Percentiles rank a stretch among this genome's conserved stretches.
These are phyloP conservation scores for Spathaspora sp. DNA, from an alignment of 1,139 yeast genomes.

Conservation along the genomic window DNA sequence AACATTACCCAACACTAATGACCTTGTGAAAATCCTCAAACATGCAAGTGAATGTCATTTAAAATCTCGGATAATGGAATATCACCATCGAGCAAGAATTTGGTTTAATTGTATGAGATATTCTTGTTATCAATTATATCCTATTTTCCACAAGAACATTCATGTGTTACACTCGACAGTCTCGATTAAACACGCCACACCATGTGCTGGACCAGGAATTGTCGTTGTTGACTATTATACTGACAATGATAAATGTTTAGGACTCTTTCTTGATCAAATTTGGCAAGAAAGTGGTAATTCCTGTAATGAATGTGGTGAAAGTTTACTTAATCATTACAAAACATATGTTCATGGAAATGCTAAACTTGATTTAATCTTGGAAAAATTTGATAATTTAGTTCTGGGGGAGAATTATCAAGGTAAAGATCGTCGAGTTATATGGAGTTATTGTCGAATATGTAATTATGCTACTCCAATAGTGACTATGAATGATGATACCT, in stretches of 20 bases:
- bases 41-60: slow-evolving; percentile 33
- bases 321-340: slow-evolving; percentile 72
- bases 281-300: slow-evolving; percentile 64
- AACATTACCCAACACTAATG: slow-evolving; percentile 35
- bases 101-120: slow-evolving; percentile 44
- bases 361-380: slow-evolving; percentile 75
- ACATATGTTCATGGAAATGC: slow-evolving; percentile 90
- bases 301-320: slow-evolving; percentile 82
- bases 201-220: slow-evolving; percentile 87
- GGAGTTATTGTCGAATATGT: slow-evolving; percentile 91
- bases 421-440: slow-evolving; percentile 61
- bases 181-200: slow-evolving; percentile 81
- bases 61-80: slow-evolving; percentile 27
- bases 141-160: slow-evolving; percentile 68
- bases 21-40: slow-evolving; percentile 40
- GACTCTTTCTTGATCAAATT: slow-evolving; percentile 81
- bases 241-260: slow-evolving; percentile 87
- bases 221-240: slow-evolving; percentile 84
- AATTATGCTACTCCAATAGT: slow-evolving; percentile 72
- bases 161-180: slow-evolving; percentile 80
- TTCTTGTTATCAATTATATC: slow-evolving; percentile 45
- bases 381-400: slow-evolving; percentile 55
- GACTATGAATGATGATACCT: slow-evolving; percentile 86
- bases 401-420: slow-evolving; percentile 46
- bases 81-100: slow-evolving; percentile 32